phyloP scores from a whole-genome alignment of 176 grass and related monocot genomes.

The Pontederia paniculata region DNA sequence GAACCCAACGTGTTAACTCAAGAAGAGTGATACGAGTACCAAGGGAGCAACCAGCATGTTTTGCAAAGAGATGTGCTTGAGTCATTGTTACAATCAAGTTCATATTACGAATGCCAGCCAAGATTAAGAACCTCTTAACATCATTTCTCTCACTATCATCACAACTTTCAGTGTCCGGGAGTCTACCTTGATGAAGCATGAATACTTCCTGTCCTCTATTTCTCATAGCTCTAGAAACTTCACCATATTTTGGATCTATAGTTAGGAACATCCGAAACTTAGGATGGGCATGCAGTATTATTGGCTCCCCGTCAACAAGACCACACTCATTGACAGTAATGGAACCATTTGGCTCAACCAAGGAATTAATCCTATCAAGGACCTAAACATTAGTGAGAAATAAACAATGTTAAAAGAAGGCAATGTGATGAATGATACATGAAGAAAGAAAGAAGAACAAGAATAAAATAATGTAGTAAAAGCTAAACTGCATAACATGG shows the following conservation, averaged over 20 bases:
- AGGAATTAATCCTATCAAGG: conserved; percentile 93
- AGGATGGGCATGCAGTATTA: conserved; percentile 61
- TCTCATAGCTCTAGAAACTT: conserved; percentile 95
- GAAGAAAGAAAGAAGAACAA: conserved; percentile 1
- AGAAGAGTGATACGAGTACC: conserved; percentile 72
- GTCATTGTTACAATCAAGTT: conserved; percentile 66
- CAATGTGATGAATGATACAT: not conserved
- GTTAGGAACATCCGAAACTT: conserved; percentile 89
- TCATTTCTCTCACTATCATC: conserved; percentile 34
- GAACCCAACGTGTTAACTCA: conserved; percentile 77
- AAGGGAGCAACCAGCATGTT: conserved; percentile 44
- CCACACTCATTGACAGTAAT: conserved; percentile 93
- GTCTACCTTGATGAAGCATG: conserved; percentile 42
- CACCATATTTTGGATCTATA: conserved; percentile 71
- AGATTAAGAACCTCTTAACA: conserved; percentile 53
- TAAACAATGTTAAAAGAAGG: conserved; percentile 16
- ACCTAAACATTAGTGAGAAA: conserved; percentile 38
- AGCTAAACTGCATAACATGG: conserved; percentile 9
- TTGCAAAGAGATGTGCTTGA: conserved; percentile 66
- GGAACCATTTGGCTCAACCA: conserved; percentile 80
- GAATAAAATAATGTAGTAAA: conserved; percentile 12
- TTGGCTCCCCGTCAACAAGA: conserved; percentile 60
- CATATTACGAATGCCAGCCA: conserved; percentile 48
- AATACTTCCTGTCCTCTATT: conserved; percentile 88
- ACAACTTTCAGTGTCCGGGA: conserved; percentile 17